These are phyloP conservation scores for Jatropha podagrica DNA, from an alignment of 441 rosid genomes.

Conservation along the genomic window DNA sequence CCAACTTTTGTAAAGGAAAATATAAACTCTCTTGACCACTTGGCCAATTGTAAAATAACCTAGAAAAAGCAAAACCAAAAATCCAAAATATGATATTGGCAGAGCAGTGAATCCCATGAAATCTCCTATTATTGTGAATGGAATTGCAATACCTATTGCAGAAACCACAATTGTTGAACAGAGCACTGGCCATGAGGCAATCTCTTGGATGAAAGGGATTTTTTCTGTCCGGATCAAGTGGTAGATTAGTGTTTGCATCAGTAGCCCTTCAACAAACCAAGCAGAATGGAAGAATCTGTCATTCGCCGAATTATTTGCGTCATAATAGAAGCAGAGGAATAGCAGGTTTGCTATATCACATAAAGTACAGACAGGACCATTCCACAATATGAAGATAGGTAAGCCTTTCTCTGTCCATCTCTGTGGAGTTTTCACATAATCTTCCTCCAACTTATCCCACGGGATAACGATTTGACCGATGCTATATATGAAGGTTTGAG, in stretches of 20 bases:
- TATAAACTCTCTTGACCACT: conserved; percentile 56
- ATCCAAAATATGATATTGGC: conserved; percentile 55
- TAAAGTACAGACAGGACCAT: conserved; percentile 56
- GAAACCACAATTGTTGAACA: conserved; percentile 51
- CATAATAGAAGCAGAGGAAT: conserved; percentile 46
- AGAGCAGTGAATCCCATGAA: conserved; percentile 41
- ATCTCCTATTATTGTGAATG: conserved; percentile 41
- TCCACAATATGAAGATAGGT: conserved; percentile 61
- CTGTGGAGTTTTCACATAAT: conserved; percentile 50
- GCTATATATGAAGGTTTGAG: conserved; percentile 58
- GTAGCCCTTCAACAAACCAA: conserved; percentile 65
- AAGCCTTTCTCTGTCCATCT: conserved; percentile 48
- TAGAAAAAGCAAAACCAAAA: conserved; percentile 54
- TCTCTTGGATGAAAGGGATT: conserved; percentile 60
- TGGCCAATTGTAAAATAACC: conserved; percentile 64
- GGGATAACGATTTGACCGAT: conserved; percentile 65
- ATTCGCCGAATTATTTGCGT: not conserved
- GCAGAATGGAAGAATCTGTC: conserved; percentile 47
- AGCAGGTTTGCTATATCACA: conserved; percentile 47
- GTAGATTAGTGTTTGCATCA: conserved; percentile 64
- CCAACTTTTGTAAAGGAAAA: conserved; percentile 51
- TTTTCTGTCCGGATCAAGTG: conserved; percentile 71
- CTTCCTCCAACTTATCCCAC: conserved; percentile 75
- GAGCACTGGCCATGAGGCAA: conserved; percentile 65
- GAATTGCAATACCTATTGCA: conserved; percentile 54